Percentiles rank a stretch among this genome's conserved stretches.
These are phyloP conservation scores for Tetrahymena elliotti DNA, from an alignment of 73 alveolate species.

Conservation along the genomic window DNA sequence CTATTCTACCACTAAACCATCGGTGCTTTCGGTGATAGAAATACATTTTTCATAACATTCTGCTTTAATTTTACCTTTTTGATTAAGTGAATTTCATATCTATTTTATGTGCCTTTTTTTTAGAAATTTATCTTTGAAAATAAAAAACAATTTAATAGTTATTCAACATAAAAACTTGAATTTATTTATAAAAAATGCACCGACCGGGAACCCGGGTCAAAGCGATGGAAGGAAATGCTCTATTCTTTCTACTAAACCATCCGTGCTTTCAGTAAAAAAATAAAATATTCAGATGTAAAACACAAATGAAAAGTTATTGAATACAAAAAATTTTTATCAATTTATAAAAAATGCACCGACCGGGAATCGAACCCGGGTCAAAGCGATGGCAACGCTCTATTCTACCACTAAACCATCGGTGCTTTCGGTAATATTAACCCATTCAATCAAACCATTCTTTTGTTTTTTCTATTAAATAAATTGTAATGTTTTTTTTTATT, in stretches of 20 bases:
- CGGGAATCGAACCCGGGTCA: conserved; percentile 6
- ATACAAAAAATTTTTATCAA: no score
- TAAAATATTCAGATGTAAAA: no score
- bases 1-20: background rate
- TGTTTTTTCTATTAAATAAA: no score
- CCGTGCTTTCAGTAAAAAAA: background rate
- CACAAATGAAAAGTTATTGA: no score
- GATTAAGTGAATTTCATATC: no score
- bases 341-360: background rate
- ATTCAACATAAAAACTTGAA: no score
- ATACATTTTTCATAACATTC: background rate
- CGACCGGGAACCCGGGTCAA: background rate
- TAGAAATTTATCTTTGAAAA: no score
- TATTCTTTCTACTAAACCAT: background rate
- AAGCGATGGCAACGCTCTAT: conserved; percentile 1
- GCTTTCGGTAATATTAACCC: background rate
- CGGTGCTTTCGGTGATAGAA: background rate
- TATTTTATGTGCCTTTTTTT: no score
- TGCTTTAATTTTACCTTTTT: background rate
- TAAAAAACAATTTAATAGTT: no score
- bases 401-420: conserved; percentile 1
- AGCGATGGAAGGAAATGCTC: background rate
- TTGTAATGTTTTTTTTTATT: no score
- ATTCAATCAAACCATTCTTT: no score
- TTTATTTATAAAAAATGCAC: background rate